phyloP scores from a whole-genome alignment of 495 filamentous ascomycete species.

The Aspergillus haitiensis region DNA sequence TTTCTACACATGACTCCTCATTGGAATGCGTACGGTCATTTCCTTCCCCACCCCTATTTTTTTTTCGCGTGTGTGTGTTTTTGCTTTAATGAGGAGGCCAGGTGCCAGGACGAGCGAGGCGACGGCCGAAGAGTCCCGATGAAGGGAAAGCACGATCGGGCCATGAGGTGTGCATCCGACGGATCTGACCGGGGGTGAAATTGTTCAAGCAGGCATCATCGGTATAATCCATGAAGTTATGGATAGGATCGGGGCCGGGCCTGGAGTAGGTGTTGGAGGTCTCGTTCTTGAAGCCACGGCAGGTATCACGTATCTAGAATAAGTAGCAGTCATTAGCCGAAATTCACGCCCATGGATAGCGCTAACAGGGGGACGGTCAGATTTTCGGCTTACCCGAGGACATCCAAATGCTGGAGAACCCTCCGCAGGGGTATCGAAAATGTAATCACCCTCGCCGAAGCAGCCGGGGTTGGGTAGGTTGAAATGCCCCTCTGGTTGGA shows the following conservation, averaged over 20 bases:
- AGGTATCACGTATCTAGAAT: constrained; percentile 5
- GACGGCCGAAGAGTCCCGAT: not conserved
- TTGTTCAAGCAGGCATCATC: constrained; percentile 13
- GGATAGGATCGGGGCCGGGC: constrained; percentile 12
- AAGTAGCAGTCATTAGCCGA: too few relatives aligned
- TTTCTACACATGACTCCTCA: too few relatives aligned
- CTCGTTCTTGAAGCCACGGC: not conserved
- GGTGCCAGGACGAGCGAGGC: not conserved
- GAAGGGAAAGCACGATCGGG: not conserved
- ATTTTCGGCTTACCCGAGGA: not conserved
- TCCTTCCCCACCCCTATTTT: too few relatives aligned
- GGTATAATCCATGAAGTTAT: constrained; percentile 21
- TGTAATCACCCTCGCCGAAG: constrained; percentile 16
- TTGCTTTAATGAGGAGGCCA: not conserved
- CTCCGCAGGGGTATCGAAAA: constrained; percentile 17
- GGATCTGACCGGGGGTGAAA: constrained; percentile 10
- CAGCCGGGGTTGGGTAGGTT: constrained; percentile 8
- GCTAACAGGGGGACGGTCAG: too few relatives aligned
- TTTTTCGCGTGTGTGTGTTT: too few relatives aligned
- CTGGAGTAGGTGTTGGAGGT: not conserved
- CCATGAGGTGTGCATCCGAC: constrained; percentile 14
- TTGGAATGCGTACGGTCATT: too few relatives aligned
- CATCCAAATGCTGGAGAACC: constrained; percentile 5
- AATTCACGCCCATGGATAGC: not conserved
- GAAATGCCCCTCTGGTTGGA: constrained; percentile 4